A percentile compares a stretch with the other conserved stretches of the same genome.
These are phyloP conservation scores for Pythium coloratum DNA, from an alignment of 352 stramenopile genomes.

Conservation along the genomic window DNA sequence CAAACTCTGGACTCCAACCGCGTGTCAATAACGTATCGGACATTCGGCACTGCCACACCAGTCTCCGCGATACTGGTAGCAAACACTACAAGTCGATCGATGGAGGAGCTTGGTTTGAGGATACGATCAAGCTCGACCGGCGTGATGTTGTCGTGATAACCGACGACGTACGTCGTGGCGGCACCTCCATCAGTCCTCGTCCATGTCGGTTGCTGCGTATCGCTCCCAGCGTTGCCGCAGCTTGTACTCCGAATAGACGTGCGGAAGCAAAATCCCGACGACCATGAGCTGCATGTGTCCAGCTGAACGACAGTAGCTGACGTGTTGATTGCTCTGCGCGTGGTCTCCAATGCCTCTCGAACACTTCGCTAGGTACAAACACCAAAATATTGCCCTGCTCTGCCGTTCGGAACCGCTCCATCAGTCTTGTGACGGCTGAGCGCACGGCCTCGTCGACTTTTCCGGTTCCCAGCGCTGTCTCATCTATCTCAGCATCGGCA, in stretches of 20 bases:
- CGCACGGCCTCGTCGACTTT: conserved; percentile 15
- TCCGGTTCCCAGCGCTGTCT: conserved; percentile 6
- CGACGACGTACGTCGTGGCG: no score
- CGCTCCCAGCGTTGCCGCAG: no score
- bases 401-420: conserved; percentile 23
- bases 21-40: no score
- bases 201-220: no score
- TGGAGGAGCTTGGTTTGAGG: no score
- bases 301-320: conserved; percentile 16
- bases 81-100: no score
- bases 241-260: background rate
- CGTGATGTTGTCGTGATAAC: no score
- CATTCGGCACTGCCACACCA: no score
- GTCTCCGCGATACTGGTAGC: no score
- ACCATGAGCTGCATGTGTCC: conserved; percentile 4
- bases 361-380: conserved; percentile 31
- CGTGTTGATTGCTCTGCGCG: conserved; percentile 12
- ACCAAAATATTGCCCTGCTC: conserved; percentile 29
- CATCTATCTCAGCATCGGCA: conserved; percentile 24
- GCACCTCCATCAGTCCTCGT: no score
- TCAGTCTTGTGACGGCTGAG: conserved; percentile 18
- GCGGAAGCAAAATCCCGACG: conserved; percentile 21
- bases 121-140: no score
- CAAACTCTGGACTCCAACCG: no score
- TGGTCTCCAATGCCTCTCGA: conserved; percentile 18